Evolutionary conservation across 305 asterid species (phyloP), one percentile per base, ranked within the genome.

Genomic region (Andrographis paniculata): DNA sequence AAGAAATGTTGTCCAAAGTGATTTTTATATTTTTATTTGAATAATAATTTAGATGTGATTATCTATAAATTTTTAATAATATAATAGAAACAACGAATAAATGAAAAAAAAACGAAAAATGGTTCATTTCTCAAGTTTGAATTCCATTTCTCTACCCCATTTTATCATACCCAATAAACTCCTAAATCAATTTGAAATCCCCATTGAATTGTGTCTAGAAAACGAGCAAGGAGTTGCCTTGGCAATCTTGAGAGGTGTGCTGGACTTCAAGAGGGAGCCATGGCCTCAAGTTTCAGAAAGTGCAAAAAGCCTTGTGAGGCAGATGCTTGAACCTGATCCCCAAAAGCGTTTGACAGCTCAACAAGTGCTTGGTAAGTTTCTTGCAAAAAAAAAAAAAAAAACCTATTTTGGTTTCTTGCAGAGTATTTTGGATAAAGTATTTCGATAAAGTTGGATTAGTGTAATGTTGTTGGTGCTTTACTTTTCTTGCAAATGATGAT

Each of bases 161-260:
- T 27, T 27, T 27, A 21, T 20, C 15, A 21, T 30, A 18, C 14
- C 24, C 18, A 20, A 28, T 24, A 19, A 33, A 13, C 5, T 14
- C 10, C 15, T 24, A 16, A 18, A 13, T 42, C 35, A 20, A 17
- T 11, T 21, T 38, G 5, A 22, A 6, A 45, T 48, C 36, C 42
- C 5, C 27, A 4, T 20, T 16, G 2, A 14, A 35, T 45, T 46
- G 35, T 67, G 54, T 69, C 59, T 74, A 89, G 98, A 89, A 78
- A 72, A 85, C 30, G 98, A 89, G 62, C 95, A 89, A 72, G 98
- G 95, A 24, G 94, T 89, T 53, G 98, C 98, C 39, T 69, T 89
- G 42, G 93, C 98, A 46, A 89, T 89, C 52, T 63, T 89, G 53
- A 75, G 94, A 62, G 98, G 96, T 51, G 77, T 64, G 52, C 67